Evolutionary conservation across 2,329 filamentous ascomycete species (phyloP).

Genomic region (Nannizziopsis arthrosporioides): DNA sequence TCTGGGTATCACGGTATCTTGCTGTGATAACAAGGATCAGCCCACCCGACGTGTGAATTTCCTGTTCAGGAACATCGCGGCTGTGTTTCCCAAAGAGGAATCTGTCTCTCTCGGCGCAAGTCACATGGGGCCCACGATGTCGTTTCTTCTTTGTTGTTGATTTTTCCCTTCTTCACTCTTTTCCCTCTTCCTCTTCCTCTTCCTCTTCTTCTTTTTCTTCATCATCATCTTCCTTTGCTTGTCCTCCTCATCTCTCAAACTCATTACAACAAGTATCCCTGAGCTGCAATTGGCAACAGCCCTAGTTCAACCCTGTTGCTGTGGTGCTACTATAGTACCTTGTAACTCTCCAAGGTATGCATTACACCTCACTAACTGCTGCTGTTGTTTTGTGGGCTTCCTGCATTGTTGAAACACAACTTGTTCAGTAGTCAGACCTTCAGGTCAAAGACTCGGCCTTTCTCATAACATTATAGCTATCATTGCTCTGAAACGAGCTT

Average conservation of each 20-base stretch:
- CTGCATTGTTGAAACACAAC: background rate
- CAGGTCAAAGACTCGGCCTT: too few species aligned
- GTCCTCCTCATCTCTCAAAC: background rate
- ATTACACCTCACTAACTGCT: background rate
- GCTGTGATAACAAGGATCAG: background rate
- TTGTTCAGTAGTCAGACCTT: too few species aligned
- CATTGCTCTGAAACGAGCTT: too few species aligned
- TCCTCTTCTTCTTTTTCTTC: background rate
- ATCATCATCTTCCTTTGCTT: background rate
- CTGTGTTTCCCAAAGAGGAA: background rate
- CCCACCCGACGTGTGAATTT: background rate
- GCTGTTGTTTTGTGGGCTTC: background rate
- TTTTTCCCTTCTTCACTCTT: background rate
- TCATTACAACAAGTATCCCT: background rate
- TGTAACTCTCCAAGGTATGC: background rate
- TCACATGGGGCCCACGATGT: too few species aligned
- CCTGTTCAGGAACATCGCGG: too few species aligned
- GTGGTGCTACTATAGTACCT: background rate
- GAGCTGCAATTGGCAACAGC: too few species aligned
- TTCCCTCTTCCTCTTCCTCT: background rate
- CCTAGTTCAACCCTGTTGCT: too few species aligned
- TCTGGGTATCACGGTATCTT: background rate
- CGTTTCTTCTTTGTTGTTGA: constrained; percentile 1
- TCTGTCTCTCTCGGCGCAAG: background rate
- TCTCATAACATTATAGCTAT: too few species aligned